Conservation (phyloP, 257 asterid genomes). For the Scutellaria minor region DNA sequence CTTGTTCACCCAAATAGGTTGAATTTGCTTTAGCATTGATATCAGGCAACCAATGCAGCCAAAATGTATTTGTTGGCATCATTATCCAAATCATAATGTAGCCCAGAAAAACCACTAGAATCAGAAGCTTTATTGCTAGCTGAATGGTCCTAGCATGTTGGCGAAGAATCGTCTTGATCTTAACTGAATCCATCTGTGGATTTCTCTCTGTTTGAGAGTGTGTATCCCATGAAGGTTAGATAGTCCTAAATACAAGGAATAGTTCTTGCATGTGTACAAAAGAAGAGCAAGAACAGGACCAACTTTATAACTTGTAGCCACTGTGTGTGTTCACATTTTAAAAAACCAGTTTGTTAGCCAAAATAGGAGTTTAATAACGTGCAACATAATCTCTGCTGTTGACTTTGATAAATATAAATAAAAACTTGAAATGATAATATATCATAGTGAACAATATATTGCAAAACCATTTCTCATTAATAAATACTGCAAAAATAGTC, state of each 20-base stretch:
- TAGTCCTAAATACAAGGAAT: conserved; percentile 14
- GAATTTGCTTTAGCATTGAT: conserved; percentile 41
- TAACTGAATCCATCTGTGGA: conserved; percentile 22
- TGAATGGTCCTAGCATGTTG: conserved; percentile 34
- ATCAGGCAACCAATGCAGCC: conserved; percentile 53
- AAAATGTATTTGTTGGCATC: conserved; percentile 61
- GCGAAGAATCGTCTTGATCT: conserved; percentile 9
- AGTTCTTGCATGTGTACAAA: conserved; percentile 8
- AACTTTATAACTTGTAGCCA: conserved; percentile 27
- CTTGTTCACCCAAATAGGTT: conserved; percentile 45
- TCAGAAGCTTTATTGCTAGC: conserved; percentile 42
- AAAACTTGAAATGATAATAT: too few relatives aligned
- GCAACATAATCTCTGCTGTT: conserved; percentile 22
- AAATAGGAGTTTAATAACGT: conserved; percentile 30
- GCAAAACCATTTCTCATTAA: too few relatives aligned
- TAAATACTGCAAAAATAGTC: too few relatives aligned
- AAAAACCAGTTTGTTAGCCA: neutral
- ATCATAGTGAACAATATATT: too few relatives aligned
- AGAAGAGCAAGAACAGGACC: conserved; percentile 30
- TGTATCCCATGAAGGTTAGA: neutral
- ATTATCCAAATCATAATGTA: conserved; percentile 56
- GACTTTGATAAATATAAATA: neutral
- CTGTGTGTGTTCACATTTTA: conserved; percentile 6
- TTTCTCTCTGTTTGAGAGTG: neutral
- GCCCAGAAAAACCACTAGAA: conserved; percentile 44